These are phyloP conservation scores for Aphelidium insulamus DNA, from an alignment of 371 early-diverging fungal species.

Conservation along the genomic window DNA sequence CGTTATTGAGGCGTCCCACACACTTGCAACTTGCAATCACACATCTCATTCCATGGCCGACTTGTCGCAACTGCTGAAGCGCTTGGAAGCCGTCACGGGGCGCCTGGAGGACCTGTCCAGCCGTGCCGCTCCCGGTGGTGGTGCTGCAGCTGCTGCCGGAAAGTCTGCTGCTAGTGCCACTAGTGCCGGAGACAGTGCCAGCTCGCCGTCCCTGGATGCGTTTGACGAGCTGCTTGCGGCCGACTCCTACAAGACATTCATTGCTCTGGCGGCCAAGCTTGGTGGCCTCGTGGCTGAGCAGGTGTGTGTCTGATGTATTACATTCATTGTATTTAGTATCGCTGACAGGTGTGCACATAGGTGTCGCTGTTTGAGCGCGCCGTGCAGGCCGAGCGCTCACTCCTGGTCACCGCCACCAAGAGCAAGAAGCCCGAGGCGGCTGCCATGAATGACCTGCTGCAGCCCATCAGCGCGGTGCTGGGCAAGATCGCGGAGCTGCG, in stretches of 20 bases:
- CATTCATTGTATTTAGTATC: background rate
- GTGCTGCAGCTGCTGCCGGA: conserved; percentile 9
- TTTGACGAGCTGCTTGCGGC: conserved; percentile 40
- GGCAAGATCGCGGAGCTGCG: conserved; percentile 32
- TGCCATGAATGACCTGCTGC: conserved; percentile 31
- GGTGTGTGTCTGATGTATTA: conserved; percentile 15
- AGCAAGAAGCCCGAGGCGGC: conserved; percentile 53
- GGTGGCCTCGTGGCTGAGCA: conserved; percentile 52
- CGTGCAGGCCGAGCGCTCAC: conserved; percentile 34
- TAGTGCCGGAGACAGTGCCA: conserved; percentile 4
- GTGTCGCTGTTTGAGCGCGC: background rate
- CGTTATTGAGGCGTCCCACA: no score
- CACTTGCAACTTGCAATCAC: no score
- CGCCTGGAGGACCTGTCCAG: conserved; percentile 56
- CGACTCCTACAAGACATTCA: conserved; percentile 23
- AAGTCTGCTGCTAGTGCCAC: conserved; percentile 5
- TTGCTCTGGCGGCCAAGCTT: conserved; percentile 25
- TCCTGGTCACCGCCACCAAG: conserved; percentile 42
- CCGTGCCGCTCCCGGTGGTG: conserved; percentile 8
- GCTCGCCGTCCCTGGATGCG: conserved; percentile 28
- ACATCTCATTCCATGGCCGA: no score
- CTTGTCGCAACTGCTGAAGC: no score
- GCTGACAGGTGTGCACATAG: background rate
- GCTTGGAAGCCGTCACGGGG: conserved; percentile 63
- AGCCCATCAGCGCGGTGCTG: conserved; percentile 46